A percentile compares a stretch with the other conserved stretches of the same genome.
phyloP scores from a whole-genome alignment of 306 rosid species.

The Vicia faba region DNA sequence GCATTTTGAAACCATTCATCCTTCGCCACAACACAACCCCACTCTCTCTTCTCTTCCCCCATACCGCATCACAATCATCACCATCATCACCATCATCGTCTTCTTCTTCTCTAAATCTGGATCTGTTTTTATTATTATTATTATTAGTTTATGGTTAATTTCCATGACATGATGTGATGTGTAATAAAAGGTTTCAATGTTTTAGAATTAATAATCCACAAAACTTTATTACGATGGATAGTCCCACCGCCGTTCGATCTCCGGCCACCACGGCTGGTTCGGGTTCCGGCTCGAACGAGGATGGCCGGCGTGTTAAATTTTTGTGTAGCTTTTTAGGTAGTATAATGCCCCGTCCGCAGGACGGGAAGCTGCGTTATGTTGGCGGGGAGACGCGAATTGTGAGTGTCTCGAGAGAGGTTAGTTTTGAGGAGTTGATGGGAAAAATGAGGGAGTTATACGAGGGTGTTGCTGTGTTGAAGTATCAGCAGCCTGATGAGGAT shows the following conservation, averaged over 20 bases:
- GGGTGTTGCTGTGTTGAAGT: conserved; percentile 77
- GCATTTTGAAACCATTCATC: conserved; percentile 55
- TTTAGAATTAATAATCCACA: conserved; percentile 50
- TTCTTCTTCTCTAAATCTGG: conserved; percentile 32
- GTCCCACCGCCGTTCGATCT: conserved; percentile 55
- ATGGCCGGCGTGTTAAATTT: conserved; percentile 75
- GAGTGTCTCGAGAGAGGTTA: conserved; percentile 65
- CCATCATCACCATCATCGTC: conserved; percentile 44
- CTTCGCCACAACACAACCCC: conserved; percentile 29
- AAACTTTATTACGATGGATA: conserved; percentile 71
- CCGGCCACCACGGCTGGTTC: conserved; percentile 50
- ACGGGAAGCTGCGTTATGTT: conserved; percentile 90
- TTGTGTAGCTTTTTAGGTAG: conserved; percentile 87
- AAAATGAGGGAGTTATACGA: conserved; percentile 92
- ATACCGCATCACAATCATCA: conserved; percentile 58
- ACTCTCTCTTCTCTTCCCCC: conserved; percentile 6
- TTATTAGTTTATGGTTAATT: no score
- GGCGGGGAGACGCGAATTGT: conserved; percentile 99
- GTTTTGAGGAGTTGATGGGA: conserved; percentile 83
- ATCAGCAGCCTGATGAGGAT: conserved; percentile 98
- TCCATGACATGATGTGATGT: conserved; percentile 48
- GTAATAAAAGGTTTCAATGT: conserved; percentile 62
- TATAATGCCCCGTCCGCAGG: conserved; percentile 98
- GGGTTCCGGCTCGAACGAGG: conserved; percentile 55
- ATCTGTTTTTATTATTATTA: conserved; percentile 27